A percentile compares a stretch with the other conserved stretches of the same genome.
phyloP scores from a whole-genome alignment of 2,329 filamentous ascomycete species.

The Colletotrichum lupini region DNA sequence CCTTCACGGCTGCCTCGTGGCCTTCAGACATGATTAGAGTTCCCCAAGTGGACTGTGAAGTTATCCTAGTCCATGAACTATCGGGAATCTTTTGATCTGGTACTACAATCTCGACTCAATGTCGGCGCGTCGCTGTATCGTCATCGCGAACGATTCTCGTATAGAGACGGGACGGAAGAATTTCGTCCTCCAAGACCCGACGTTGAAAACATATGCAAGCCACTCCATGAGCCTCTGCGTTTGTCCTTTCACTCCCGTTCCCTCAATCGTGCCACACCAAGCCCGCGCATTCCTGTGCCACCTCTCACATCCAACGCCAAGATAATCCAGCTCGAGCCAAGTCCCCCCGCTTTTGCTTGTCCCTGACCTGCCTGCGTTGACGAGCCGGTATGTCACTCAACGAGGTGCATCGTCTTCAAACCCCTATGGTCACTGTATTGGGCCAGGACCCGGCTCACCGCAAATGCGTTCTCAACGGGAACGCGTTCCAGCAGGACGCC shows the following conservation, averaged over 20 bases:
- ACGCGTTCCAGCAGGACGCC: not conserved
- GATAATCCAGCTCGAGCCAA: not conserved
- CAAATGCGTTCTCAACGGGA: not conserved
- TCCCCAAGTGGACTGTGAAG: not conserved
- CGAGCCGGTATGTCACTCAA: conserved; percentile 16
- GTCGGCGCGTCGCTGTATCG: not conserved
- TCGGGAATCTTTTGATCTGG: not conserved
- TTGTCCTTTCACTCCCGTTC: not conserved
- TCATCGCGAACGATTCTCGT: not conserved
- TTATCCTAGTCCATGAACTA: not conserved
- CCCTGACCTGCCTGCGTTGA: not conserved
- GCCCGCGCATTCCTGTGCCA: not conserved
- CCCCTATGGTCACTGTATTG: not conserved
- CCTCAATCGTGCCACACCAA: not conserved
- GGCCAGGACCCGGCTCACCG: not conserved
- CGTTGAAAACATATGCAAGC: conserved; percentile 2
- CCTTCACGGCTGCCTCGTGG: not conserved
- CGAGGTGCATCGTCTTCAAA: conserved; percentile 16
- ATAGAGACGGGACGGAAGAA: conserved; percentile 9
- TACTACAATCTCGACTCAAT: not conserved
- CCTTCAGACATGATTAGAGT: not conserved
- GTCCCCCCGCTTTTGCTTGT: not conserved
- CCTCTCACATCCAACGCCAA: not conserved
- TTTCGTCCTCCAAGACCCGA: not conserved
- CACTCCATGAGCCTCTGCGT: conserved; percentile 7